These are phyloP conservation scores for Phyllosticta capitalensis DNA, from an alignment of 2,329 filamentous ascomycete species.

Conservation along the genomic window DNA sequence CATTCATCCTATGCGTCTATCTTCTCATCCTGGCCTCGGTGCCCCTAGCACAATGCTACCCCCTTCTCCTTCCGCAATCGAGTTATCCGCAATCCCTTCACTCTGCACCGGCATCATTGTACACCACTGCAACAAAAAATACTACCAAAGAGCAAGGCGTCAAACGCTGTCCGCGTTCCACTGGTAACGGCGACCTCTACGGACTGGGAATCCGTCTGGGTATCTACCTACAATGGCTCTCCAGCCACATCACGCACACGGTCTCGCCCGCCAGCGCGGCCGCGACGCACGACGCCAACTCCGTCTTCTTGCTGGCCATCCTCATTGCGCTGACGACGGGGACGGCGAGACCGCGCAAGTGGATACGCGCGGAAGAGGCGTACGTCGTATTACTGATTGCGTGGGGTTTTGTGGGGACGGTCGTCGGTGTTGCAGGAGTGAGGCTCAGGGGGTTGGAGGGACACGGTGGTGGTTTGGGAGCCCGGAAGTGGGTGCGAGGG, in stretches of 20 bases:
- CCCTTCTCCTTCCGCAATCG: background rate
- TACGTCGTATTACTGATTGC: slow-evolving; percentile 19
- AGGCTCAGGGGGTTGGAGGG: background rate
- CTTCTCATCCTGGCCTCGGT: background rate
- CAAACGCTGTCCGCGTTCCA: slow-evolving; percentile 10
- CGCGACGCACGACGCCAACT: slow-evolving; percentile 12
- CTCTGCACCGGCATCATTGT: too few relatives aligned
- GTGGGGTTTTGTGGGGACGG: slow-evolving; percentile 13
- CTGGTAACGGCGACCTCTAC: slow-evolving; percentile 23
- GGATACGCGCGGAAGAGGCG: slow-evolving; percentile 16
- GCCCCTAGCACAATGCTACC: background rate
- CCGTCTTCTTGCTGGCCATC: slow-evolving; percentile 16
- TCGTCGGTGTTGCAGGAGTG: background rate
- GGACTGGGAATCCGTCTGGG: slow-evolving; percentile 25
- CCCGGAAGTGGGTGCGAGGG: background rate
- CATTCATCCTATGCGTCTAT: background rate
- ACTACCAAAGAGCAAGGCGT: background rate
- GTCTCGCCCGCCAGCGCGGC: slow-evolving; percentile 16
- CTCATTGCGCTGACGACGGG: slow-evolving; percentile 17
- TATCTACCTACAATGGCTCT: slow-evolving; percentile 23
- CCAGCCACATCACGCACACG: slow-evolving; percentile 18
- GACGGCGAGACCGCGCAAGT: slow-evolving; percentile 8
- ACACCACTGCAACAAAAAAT: too few relatives aligned
- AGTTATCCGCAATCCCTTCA: background rate
- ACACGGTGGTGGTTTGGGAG: background rate